Conservation (phyloP, 257 asterid species). For the Lavandula angustifolia region DNA sequence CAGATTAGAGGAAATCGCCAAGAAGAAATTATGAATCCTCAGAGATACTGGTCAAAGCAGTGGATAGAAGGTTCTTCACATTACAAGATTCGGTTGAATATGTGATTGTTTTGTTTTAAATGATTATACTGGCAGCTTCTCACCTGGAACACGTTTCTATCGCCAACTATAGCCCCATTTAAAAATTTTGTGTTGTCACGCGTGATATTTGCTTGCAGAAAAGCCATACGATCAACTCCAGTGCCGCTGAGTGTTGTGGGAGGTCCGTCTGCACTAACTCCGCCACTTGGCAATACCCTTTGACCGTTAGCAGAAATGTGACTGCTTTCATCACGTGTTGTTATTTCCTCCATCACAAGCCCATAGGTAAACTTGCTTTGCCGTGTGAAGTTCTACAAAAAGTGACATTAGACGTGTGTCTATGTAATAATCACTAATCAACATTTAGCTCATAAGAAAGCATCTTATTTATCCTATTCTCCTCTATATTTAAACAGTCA, state of each 20-base stretch:
- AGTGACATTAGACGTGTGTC: slow-evolving; percentile 24
- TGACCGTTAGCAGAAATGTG: slow-evolving; percentile 89
- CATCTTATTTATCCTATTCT: background rate
- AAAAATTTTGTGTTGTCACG: slow-evolving; percentile 91
- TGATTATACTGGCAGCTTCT: slow-evolving; percentile 23
- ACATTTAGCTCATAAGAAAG: slow-evolving; percentile 22
- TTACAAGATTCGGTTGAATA: background rate
- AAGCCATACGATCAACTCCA: slow-evolving; percentile 90
- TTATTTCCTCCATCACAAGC: slow-evolving; percentile 93
- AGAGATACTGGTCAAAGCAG: background rate
- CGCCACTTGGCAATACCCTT: slow-evolving; percentile 93
- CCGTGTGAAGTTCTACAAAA: slow-evolving; percentile 77
- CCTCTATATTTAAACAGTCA: background rate
- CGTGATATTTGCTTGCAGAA: slow-evolving; percentile 89
- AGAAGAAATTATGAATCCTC: slow-evolving; percentile 1
- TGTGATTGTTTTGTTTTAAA: background rate
- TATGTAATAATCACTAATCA: slow-evolving; percentile 12
- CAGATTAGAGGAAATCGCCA: background rate
- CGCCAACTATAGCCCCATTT: slow-evolving; percentile 96
- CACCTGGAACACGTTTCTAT: slow-evolving; percentile 95
- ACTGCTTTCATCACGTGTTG: slow-evolving; percentile 97
- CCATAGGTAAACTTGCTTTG: slow-evolving; percentile 98
- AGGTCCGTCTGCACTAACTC: slow-evolving; percentile 97
- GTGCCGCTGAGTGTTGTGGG: slow-evolving; percentile 99
- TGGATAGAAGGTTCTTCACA: background rate